Evolutionary conservation across 768 basidiomycete genomes (phyloP), one percentile per base, ranked within the genome.

Genomic region (Leccinum subgranulosum): DNA sequence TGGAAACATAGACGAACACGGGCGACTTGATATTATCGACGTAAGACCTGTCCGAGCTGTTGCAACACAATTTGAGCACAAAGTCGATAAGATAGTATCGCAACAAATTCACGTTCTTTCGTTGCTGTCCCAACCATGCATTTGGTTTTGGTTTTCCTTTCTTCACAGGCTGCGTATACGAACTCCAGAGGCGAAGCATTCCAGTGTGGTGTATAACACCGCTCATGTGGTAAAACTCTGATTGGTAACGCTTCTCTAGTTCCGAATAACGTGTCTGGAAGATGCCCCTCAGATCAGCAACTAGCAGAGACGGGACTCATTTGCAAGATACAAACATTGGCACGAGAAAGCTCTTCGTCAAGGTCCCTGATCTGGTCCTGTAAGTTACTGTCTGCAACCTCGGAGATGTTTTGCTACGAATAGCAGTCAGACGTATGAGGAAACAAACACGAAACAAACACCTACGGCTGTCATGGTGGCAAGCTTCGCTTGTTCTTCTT

Each of bases 191-290:
- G 19, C 76, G 81, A 52, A 79, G 77, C 80, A 89, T 85, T 11
- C 91, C 89, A 45, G 84, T 74, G 41, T 77, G 78, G 69, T 93
- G 91, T 59, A 93, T 78, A 5, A 84, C 83, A 55, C 86, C 81
- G 21, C 92, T 74, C 86, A 97, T 89, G 56, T 92, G 79, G 61
- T 87, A 83, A 63, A 93, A 90, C 69, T 98, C 94, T 51, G 80
- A 76, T 49, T 81, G 79, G 69, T 92, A 92, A 39, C 84, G 80
- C 54, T 70, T 76, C 57, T 77, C 79, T 34, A 82, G 79, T 28
- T 92, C 87, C 48, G 73, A 65, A 61, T 79, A 73, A 31, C 83
- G 71, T 43, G 79, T 74, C 86, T 84, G 62, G 12, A 46, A 41
- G 25, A 52, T 10, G 28, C 28, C 29, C n/a, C 39, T 52, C 28